These are phyloP conservation scores for Entoloma clypeatum DNA, from an alignment of 1,284 basidiomycete genomes.

Conservation along the genomic window DNA sequence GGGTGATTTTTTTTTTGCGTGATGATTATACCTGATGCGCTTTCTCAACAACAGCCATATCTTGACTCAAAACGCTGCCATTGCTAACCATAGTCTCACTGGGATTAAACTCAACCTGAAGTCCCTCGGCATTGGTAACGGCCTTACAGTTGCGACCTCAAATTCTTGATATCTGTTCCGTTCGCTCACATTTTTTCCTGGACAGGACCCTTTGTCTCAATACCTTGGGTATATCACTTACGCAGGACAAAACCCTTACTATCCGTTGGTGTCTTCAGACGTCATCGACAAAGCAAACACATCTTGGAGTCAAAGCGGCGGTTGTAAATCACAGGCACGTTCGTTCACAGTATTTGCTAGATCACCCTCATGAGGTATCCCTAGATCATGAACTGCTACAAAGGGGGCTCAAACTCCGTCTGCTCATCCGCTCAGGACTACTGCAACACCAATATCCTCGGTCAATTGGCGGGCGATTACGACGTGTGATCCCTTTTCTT, in stretches of 20 bases:
- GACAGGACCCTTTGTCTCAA: slow-evolving; percentile 64
- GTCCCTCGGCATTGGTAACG: slow-evolving; percentile 59
- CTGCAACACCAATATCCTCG: slow-evolving; percentile 54
- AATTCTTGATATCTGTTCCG: too few species aligned
- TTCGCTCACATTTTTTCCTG: slow-evolving; percentile 66
- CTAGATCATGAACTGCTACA: slow-evolving; percentile 51
- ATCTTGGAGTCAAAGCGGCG: slow-evolving; percentile 41
- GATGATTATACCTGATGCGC: not conserved
- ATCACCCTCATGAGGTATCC: not conserved
- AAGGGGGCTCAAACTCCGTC: slow-evolving; percentile 39
- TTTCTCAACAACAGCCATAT: slow-evolving; percentile 38
- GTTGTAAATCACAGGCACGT: slow-evolving; percentile 46
- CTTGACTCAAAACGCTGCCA: slow-evolving; percentile 54
- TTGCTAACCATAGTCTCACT: slow-evolving; percentile 39
- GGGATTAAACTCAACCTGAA: slow-evolving; percentile 59
- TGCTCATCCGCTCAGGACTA: slow-evolving; percentile 53
- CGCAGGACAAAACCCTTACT: slow-evolving; percentile 52
- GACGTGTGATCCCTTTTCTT: slow-evolving; percentile 26
- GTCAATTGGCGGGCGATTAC: slow-evolving; percentile 44
- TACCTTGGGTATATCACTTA: slow-evolving; percentile 56
- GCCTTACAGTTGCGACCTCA: slow-evolving; percentile 49
- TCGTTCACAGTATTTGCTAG: not conserved
- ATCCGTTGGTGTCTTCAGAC: slow-evolving; percentile 42
- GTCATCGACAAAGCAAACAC: slow-evolving; percentile 40
- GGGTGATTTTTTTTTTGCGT: slow-evolving; percentile 1